These are phyloP conservation scores for Fusarium beomiforme DNA, from an alignment of 2,329 filamentous ascomycete genomes.

Conservation along the genomic window DNA sequence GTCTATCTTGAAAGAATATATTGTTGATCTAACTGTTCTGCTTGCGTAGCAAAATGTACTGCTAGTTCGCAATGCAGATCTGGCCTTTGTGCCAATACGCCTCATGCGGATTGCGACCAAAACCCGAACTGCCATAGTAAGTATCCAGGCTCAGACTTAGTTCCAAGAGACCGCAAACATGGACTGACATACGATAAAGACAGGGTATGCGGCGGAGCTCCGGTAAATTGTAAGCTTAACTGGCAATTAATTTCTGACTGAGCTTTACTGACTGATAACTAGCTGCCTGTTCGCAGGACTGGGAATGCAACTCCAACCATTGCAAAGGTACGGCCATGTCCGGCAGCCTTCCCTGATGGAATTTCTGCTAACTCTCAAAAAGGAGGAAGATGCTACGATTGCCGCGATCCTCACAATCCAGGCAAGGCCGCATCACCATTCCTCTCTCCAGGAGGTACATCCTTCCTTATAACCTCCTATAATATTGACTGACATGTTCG, in stretches of 20 bases:
- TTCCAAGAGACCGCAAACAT: neutral
- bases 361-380: neutral
- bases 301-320: neutral
- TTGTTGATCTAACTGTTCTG: neutral
- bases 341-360: too few relatives aligned
- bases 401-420: neutral
- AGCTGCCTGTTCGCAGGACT: neutral
- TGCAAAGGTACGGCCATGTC: neutral
- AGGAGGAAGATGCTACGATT: neutral
- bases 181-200: neutral
- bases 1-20: neutral
- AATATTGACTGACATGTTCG: neutral
- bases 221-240: neutral
- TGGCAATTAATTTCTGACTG: rapidly evolving
- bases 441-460: neutral
- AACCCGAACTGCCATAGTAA: neutral
- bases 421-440: neutral
- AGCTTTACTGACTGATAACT: neutral
- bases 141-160: neutral
- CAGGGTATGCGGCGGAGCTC: neutral
- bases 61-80: neutral
- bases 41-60: neutral
- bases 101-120: neutral
- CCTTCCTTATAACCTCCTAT: rapidly evolving
- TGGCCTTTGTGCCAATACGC: neutral